Conservation (phyloP, 768 basidiomycete genomes). For the Inosperma sp. region DNA sequence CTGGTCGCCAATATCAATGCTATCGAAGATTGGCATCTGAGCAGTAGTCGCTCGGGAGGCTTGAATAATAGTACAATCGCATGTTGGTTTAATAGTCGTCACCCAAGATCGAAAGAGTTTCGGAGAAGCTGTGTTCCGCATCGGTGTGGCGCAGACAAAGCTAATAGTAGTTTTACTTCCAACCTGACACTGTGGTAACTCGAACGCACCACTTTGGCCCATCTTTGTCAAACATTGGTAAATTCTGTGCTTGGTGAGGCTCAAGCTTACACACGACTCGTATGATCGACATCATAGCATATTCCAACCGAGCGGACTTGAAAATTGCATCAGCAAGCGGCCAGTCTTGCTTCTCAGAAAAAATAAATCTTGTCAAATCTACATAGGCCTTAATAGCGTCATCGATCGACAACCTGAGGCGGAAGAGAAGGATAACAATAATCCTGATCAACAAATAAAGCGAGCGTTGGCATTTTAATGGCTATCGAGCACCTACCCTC, state of each 20-base stretch:
- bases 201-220: not conserved
- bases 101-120: not conserved
- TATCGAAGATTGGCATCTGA: not conserved
- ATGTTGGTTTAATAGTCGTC: not conserved
- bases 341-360: not conserved
- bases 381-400: not conserved
- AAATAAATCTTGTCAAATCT: not conserved
- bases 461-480: not conserved
- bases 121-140: not conserved
- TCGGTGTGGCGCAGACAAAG: not conserved
- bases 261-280: not conserved
- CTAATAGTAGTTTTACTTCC: not conserved
- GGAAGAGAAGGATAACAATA: constrained; percentile 2
- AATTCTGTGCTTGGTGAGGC: not conserved
- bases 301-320: constrained; percentile 1
- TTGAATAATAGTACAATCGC: not conserved
- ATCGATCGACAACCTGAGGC: not conserved
- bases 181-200: too few relatives aligned
- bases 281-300: not conserved
- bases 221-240: not conserved
- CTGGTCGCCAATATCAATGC: not conserved
- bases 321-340: not conserved
- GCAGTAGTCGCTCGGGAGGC: not conserved
- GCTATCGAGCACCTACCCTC: not conserved
- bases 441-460: not conserved